Conservation (phyloP, 2,329 filamentous ascomycete species). For the Dactylellina haptotyla region DNA sequence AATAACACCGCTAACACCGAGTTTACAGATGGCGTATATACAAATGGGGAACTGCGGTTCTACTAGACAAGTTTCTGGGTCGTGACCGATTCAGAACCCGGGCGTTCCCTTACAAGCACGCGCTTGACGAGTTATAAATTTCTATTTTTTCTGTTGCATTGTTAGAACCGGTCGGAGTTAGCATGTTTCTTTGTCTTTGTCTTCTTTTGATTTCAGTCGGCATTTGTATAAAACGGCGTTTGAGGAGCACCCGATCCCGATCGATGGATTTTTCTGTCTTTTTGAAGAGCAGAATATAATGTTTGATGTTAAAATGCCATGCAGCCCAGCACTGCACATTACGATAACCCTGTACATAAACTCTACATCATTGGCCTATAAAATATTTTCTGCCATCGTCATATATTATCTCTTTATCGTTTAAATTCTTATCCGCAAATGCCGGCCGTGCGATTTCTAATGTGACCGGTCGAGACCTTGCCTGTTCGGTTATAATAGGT, state of each 20-base stretch:
- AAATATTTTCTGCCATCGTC: not conserved
- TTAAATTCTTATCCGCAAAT: no score
- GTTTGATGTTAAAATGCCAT: not conserved
- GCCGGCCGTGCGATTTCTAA: not conserved
- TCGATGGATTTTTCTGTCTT: no score
- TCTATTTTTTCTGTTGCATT: not conserved
- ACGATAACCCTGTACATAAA: not conserved
- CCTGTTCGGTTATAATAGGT: slow-evolving; percentile 4
- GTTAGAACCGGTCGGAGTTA: slow-evolving; percentile 24
- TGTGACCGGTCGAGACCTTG: not conserved
- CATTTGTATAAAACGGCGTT: slow-evolving; percentile 29
- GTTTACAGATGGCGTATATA: slow-evolving; percentile 44
- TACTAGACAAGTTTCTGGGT: slow-evolving; percentile 46
- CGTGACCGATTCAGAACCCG: slow-evolving; percentile 34
- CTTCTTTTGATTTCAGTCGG: not conserved
- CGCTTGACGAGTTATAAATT: slow-evolving; percentile 37
- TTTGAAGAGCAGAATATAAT: not conserved
- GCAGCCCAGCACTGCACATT: not conserved
- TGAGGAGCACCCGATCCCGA: slow-evolving; percentile 2
- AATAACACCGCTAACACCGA: not conserved
- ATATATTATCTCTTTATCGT: not conserved
- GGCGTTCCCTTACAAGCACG: slow-evolving; percentile 37
- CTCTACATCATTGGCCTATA: not conserved
- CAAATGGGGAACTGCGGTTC: slow-evolving; percentile 34
- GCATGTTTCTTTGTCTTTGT: slow-evolving; percentile 2